These are phyloP conservation scores for Tilletia setariae DNA, from an alignment of 1,284 basidiomycete species.

Conservation along the genomic window DNA sequence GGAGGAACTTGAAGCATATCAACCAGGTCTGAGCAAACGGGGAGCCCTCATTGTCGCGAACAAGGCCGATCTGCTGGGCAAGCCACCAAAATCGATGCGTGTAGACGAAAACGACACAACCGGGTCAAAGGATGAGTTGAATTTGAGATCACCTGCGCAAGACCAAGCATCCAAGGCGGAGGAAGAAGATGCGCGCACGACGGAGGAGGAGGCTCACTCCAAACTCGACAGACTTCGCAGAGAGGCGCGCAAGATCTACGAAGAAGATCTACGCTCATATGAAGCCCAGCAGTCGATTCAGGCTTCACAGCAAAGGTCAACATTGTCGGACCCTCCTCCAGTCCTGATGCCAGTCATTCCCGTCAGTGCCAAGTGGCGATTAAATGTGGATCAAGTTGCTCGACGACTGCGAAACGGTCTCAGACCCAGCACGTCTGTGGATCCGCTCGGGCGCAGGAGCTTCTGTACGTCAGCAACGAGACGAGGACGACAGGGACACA, in stretches of 20 bases:
- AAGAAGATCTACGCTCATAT: background rate
- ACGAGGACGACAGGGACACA: background rate
- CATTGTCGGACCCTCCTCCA: background rate
- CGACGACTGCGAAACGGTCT: background rate
- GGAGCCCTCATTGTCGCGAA: constrained; percentile 73
- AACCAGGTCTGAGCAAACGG: constrained; percentile 69
- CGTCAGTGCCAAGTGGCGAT: constrained; percentile 15
- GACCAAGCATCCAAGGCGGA: background rate
- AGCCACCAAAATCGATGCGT: background rate
- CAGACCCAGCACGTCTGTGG: background rate
- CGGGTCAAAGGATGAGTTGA: background rate
- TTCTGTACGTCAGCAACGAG: too few relatives aligned
- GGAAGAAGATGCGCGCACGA: background rate
- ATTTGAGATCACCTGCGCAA: background rate
- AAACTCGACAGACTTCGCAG: constrained; percentile 6
- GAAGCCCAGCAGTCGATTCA: background rate
- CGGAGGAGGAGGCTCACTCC: constrained; percentile 1
- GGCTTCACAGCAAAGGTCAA: too few relatives aligned
- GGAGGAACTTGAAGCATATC: constrained; percentile 78
- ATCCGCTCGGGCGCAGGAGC: background rate
- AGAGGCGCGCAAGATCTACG: constrained; percentile 1
- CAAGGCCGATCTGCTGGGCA: constrained; percentile 69
- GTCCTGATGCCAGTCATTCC: constrained; percentile 15
- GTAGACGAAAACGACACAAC: background rate
- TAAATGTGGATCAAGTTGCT: constrained; percentile 15